Base-by-base conservation (phyloP, 768 basidiomycete genomes). In the Lentinula detonsa region DNA sequence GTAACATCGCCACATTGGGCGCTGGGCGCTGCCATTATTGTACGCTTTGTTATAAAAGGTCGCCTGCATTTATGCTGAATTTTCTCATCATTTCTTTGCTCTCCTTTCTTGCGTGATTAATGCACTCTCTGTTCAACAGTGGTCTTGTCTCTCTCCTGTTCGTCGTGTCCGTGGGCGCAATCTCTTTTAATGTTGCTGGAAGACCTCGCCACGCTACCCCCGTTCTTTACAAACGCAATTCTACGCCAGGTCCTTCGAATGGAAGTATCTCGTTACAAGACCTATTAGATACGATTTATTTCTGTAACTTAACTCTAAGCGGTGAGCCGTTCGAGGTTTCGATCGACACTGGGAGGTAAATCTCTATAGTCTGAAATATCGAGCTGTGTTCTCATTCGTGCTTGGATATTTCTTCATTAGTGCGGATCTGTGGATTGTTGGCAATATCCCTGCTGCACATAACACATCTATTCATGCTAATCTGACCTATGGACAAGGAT, bases 281-380 rank as follows among this genome's bases (percentile, higher is more conserved):
- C 9, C 2, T 11, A 1, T 21, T 8, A 2, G 64, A 67, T 46
- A 59, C 63, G n/a, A 45, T 49, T 23, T 68, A 68, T 48, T 56
- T 53, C 33, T 61, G 62, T 23, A 69, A 68, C 51, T 58, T 69
- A 23, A 66, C 67, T 1, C 57, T 69, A 1, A 63, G 64, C 7
- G 69, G 70, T 8, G 18, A 31, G 10, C 23, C 35, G 13, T 65
- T 66, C 52, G 34, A 59, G 13, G 67, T 68, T 33, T 31, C 59
- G 28, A 66, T 71, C 46, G 69, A 71, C 42, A 70, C 69, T 2
- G 70, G 69, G 42, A 68, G 65, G 68, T 65, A 42, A 40, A 62
- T 37, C 15, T 39, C 23, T 11, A 8, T 18, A 2, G 8, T 15
- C 28, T 28, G 28, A 28, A 33, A 16, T 5, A 7, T 21, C 8